Evolutionary conservation across 306 rosid genomes (phyloP).

Genomic region (Dryas alaskensis): DNA sequence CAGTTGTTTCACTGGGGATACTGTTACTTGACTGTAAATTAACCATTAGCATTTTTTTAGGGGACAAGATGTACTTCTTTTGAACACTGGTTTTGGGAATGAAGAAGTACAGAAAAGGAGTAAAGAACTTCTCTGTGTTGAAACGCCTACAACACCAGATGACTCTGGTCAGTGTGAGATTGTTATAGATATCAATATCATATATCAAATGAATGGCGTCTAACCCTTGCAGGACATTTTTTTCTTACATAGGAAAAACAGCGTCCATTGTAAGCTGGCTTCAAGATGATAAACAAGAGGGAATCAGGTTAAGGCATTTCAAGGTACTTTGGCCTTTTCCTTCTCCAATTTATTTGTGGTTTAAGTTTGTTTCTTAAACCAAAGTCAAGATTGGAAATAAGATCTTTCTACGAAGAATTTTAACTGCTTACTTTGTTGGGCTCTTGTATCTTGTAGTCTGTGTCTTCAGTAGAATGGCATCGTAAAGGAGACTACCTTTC

Average conservation of each 20-base stretch:
- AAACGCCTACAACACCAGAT: conserved; percentile 40
- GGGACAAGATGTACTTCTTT: conserved; percentile 72
- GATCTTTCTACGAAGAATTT: conserved; percentile 6
- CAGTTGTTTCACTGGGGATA: background rate
- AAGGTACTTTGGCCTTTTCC: conserved; percentile 52
- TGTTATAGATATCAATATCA: conserved; percentile 11
- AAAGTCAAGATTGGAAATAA: conserved; percentile 11
- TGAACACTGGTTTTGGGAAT: conserved; percentile 68
- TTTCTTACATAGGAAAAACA: conserved; percentile 30
- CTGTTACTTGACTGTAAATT: conserved; percentile 23
- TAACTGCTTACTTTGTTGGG: conserved; percentile 23
- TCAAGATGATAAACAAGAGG: conserved; percentile 62
- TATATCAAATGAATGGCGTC: conserved; percentile 9
- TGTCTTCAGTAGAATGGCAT: conserved; percentile 87
- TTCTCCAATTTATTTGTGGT: conserved; percentile 10
- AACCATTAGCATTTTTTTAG: conserved; percentile 36
- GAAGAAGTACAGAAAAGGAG: conserved; percentile 68
- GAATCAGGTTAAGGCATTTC: conserved; percentile 71
- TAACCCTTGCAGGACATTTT: conserved; percentile 25
- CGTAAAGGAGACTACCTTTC: conserved; percentile 94
- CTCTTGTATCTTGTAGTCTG: conserved; percentile 75
- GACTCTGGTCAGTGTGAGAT: conserved; percentile 59
- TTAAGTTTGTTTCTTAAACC: conserved; percentile 11
- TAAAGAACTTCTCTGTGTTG: conserved; percentile 63
- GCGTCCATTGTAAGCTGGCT: conserved; percentile 66